A percentile compares a stretch with the other conserved stretches of the same genome.
phyloP scores from a whole-genome alignment of 2,329 filamentous ascomycete genomes.

The Ceratocystis albifundus region DNA sequence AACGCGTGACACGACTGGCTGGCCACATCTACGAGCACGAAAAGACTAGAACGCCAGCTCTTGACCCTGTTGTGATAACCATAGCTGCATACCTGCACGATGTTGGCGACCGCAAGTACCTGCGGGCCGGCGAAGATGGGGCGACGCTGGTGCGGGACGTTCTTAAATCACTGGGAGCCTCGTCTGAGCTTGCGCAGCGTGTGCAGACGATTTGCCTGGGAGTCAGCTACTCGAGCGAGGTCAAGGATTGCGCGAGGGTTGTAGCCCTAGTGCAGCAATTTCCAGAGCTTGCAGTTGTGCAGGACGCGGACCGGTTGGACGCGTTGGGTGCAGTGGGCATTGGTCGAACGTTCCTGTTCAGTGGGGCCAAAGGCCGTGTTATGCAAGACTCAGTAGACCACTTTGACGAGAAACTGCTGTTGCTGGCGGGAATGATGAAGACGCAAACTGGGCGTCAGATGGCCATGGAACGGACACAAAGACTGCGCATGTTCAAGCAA shows the following conservation, averaged over 20 bases:
- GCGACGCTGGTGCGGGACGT: slow-evolving; percentile 45
- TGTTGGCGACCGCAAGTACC: slow-evolving; percentile 77
- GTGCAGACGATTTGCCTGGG: slow-evolving; percentile 63
- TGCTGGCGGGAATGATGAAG: slow-evolving; percentile 54
- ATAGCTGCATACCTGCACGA: slow-evolving; percentile 75
- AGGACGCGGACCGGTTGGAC: slow-evolving; percentile 89
- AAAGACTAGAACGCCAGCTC: slow-evolving; percentile 26
- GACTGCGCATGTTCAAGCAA: slow-evolving; percentile 41
- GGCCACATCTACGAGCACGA: slow-evolving; percentile 50
- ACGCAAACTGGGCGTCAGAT: slow-evolving; percentile 44
- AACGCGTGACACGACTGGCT: slow-evolving; percentile 65
- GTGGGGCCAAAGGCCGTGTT: slow-evolving; percentile 49
- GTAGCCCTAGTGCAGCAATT: slow-evolving; percentile 45
- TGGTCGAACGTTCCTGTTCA: slow-evolving; percentile 52
- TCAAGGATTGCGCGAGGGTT: slow-evolving; percentile 50
- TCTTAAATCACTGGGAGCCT: slow-evolving; percentile 46
- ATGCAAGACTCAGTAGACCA: slow-evolving; percentile 59
- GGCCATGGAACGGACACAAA: slow-evolving; percentile 42
- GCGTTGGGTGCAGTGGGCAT: slow-evolving; percentile 80
- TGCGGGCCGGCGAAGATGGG: slow-evolving; percentile 44
- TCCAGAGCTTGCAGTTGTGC: slow-evolving; percentile 54
- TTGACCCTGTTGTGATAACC: slow-evolving; percentile 39
- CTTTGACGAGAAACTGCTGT: slow-evolving; percentile 64
- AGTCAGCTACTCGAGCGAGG: slow-evolving; percentile 68
- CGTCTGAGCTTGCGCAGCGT: slow-evolving; percentile 46